phyloP scores from a whole-genome alignment of 306 rosid species.

The Phaseolus lunatus region DNA sequence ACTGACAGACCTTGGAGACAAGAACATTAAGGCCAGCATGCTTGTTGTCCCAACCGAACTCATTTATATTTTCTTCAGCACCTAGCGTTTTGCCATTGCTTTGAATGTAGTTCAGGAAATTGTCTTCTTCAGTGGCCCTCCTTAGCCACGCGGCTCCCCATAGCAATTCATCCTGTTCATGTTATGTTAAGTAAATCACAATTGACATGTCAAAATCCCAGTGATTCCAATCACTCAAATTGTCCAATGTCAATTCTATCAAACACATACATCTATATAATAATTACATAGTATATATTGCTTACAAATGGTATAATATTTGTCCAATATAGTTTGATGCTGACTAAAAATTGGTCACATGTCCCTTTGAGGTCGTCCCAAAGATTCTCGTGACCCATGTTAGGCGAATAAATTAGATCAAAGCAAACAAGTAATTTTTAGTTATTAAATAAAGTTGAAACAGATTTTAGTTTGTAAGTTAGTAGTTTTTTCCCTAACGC shows the following conservation, averaged over 20 bases:
- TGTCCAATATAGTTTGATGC: constrained; percentile 20
- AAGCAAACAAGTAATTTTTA: background rate
- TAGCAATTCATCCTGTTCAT: constrained; percentile 73
- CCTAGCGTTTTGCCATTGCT: constrained; percentile 83
- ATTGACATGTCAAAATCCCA: constrained; percentile 10
- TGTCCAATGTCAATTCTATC: background rate
- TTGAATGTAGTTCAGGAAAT: constrained; percentile 70
- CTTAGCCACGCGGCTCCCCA: constrained; percentile 98
- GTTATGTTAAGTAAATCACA: background rate
- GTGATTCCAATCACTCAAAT: constrained; percentile 5
- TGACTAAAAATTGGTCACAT: constrained; percentile 39
- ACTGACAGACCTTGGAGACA: constrained; percentile 73
- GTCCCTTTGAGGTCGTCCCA: background rate
- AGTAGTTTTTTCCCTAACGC: background rate
- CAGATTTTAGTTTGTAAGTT: no score
- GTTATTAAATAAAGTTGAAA: background rate
- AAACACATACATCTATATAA: background rate
- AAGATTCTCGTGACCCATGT: constrained; percentile 29
- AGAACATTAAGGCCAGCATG: constrained; percentile 94
- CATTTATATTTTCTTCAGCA: constrained; percentile 82
- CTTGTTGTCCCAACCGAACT: constrained; percentile 94
- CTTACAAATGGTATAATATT: background rate
- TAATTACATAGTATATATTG: background rate
- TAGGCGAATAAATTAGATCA: background rate
- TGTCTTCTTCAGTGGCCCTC: constrained; percentile 72